These are phyloP conservation scores for Dothistroma septosporum DNA, from an alignment of 2,329 filamentous ascomycete species.

Conservation along the genomic window DNA sequence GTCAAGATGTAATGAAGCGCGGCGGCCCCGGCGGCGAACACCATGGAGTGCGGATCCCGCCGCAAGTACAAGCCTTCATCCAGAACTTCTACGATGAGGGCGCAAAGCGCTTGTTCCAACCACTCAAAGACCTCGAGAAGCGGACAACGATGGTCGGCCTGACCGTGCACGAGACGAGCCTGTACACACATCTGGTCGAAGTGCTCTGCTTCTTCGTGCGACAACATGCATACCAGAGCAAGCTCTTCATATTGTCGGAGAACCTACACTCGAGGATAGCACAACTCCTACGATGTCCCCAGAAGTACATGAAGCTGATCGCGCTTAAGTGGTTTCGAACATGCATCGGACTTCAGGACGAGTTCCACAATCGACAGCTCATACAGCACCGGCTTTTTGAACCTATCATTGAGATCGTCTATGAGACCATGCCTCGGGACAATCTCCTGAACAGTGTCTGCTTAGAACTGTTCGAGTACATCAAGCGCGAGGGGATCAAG, in stretches of 20 bases:
- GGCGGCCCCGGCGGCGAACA: slow-evolving; percentile 18
- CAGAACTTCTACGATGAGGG: slow-evolving; percentile 86
- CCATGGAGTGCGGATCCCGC: slow-evolving; percentile 31
- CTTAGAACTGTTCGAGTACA: slow-evolving; percentile 87
- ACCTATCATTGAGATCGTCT: slow-evolving; percentile 77
- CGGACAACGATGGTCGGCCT: slow-evolving; percentile 54
- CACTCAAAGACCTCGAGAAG: slow-evolving; percentile 73
- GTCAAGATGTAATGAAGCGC: slow-evolving; percentile 64
- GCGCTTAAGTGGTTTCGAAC: slow-evolving; percentile 92
- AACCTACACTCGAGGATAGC: slow-evolving; percentile 73
- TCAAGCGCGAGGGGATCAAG: slow-evolving; percentile 74
- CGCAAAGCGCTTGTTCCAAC: slow-evolving; percentile 78
- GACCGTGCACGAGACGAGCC: slow-evolving; percentile 76
- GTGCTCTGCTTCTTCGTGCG: slow-evolving; percentile 91
- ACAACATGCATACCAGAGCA: slow-evolving; percentile 80
- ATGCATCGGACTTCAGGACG: slow-evolving; percentile 78
- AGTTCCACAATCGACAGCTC: slow-evolving; percentile 84
- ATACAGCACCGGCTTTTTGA: slow-evolving; percentile 76
- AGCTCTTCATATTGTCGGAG: slow-evolving; percentile 79
- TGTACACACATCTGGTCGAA: slow-evolving; percentile 87
- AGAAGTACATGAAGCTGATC: slow-evolving; percentile 89
- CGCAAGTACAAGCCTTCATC: slow-evolving; percentile 80
- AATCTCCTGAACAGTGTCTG: slow-evolving; percentile 92
- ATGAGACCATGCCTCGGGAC: slow-evolving; percentile 82
- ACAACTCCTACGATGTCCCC: slow-evolving; percentile 74